Conservation (phyloP, 2,329 filamentous ascomycete genomes). For the Sphaerulina vaccinii region DNA sequence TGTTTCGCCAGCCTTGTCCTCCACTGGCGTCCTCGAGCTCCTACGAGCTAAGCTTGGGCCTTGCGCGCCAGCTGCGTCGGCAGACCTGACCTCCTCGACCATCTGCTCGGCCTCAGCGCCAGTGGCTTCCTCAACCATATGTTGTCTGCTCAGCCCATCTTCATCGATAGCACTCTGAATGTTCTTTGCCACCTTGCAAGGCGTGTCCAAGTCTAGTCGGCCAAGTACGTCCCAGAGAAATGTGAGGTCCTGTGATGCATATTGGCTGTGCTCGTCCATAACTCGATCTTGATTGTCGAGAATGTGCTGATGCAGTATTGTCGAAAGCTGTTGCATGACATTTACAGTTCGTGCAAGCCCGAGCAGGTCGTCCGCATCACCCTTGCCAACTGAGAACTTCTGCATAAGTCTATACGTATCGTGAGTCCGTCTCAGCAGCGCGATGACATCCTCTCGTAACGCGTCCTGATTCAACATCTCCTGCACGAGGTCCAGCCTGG, state of each 20-base stretch:
- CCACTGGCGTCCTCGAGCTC: constrained; percentile 19
- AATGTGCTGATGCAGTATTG: constrained; percentile 42
- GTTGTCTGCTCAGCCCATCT: constrained; percentile 79
- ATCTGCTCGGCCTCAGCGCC: constrained; percentile 69
- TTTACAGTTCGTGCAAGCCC: constrained; percentile 77
- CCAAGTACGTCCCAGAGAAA: constrained; percentile 41
- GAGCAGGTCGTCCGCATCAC: constrained; percentile 88
- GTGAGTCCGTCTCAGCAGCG: constrained; percentile 70
- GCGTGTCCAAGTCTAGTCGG: constrained; percentile 66
- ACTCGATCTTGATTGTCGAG: constrained; percentile 29
- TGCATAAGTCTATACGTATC: constrained; percentile 89
- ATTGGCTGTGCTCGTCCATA: constrained; percentile 34
- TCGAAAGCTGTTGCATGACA: constrained; percentile 66
- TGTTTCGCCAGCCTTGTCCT: constrained; percentile 13
- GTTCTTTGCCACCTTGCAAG: constrained; percentile 64
- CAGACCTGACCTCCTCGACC: constrained; percentile 67
- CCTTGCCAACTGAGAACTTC: constrained; percentile 87
- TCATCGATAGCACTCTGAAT: constrained; percentile 86
- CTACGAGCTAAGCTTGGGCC: constrained; percentile 28
- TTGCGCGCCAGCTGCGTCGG: constrained; percentile 62
- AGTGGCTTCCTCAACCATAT: constrained; percentile 71
- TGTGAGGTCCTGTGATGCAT: constrained; percentile 16
- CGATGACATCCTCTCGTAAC: constrained; percentile 67
- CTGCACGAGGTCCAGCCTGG: constrained; percentile 77
- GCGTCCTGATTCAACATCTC: constrained; percentile 66